A percentile compares a stretch with the other conserved stretches of the same genome.
phyloP scores from a whole-genome alignment of 1,284 basidiomycete species.

The Sporisorium reilianum region DNA sequence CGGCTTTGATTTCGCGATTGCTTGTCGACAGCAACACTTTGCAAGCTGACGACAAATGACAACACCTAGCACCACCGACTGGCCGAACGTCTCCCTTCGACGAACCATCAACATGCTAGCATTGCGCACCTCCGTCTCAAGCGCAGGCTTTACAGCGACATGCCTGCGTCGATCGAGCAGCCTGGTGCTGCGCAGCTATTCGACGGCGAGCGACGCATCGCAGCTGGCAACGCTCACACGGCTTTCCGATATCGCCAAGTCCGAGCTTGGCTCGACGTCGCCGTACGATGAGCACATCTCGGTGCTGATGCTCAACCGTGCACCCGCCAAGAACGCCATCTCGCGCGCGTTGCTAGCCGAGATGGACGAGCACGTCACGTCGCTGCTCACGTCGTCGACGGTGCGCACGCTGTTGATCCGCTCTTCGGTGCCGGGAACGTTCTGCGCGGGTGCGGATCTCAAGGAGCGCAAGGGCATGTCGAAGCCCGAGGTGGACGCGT shows the following conservation, averaged over 20 bases:
- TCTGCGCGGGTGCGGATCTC: constrained; percentile 91
- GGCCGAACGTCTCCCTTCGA: too few relatives aligned
- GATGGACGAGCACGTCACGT: constrained; percentile 79
- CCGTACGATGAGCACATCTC: constrained; percentile 64
- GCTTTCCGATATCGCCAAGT: constrained; percentile 25
- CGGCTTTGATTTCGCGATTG: background rate
- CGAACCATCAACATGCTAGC: constrained; percentile 18
- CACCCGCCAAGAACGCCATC: constrained; percentile 89
- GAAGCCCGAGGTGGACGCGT: constrained; percentile 76
- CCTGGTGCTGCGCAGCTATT: constrained; percentile 31
- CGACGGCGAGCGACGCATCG: constrained; percentile 25
- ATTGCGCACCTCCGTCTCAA: constrained; percentile 15
- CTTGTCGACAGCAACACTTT: constrained; percentile 7
- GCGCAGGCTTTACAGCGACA: constrained; percentile 3
- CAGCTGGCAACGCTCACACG: constrained; percentile 32
- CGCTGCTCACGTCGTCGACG: constrained; percentile 34
- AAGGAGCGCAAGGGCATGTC: constrained; percentile 82
- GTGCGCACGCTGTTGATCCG: constrained; percentile 50
- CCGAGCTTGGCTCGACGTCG: constrained; percentile 25
- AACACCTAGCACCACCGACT: too few relatives aligned
- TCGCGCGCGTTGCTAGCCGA: constrained; percentile 78
- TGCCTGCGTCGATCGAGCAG: constrained; percentile 12
- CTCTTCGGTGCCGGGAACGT: constrained; percentile 45
- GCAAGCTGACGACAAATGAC: background rate
- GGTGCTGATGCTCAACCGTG: constrained; percentile 77